Percentiles rank a stretch among this genome's conserved stretches.
phyloP scores from a whole-genome alignment of 352 stramenopile species.

The Phytophthora ramorum region DNA sequence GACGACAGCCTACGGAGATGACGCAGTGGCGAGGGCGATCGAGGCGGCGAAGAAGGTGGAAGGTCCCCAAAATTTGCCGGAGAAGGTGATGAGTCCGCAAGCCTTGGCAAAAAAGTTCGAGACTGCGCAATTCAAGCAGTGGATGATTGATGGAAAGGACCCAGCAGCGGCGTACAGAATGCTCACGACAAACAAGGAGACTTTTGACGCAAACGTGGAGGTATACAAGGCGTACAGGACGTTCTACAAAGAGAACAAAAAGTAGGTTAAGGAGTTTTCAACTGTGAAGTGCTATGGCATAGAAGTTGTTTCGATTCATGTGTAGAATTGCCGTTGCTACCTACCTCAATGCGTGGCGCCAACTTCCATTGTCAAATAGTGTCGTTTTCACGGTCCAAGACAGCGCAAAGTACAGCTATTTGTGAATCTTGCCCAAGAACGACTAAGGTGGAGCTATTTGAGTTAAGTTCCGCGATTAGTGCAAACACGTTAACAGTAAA shows the following conservation, averaged over 20 bases:
- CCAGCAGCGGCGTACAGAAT: not conserved
- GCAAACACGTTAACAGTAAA: too few species aligned
- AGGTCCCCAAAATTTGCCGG: not conserved
- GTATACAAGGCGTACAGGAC: not conserved
- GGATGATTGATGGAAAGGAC: not conserved
- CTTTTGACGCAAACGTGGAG: not conserved
- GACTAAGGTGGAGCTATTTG: too few species aligned
- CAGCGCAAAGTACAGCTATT: too few species aligned
- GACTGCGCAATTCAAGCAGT: not conserved
- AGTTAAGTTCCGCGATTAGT: too few species aligned
- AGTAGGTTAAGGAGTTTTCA: not conserved
- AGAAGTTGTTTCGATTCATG: too few species aligned
- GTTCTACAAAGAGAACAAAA: not conserved
- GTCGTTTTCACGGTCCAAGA: too few species aligned
- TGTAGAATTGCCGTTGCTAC: too few species aligned
- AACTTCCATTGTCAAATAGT: too few species aligned
- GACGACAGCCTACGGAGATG: not conserved
- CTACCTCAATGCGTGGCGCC: too few species aligned
- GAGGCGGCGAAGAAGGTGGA: not conserved
- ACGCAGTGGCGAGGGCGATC: not conserved
- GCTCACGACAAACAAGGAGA: not conserved
- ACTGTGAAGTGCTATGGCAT: too few species aligned
- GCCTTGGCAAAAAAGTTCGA: not conserved
- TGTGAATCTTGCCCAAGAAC: too few species aligned
- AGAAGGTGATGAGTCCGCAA: not conserved